Evolutionary conservation across 768 basidiomycete species (phyloP).

Genomic region (Epithele typhae): DNA sequence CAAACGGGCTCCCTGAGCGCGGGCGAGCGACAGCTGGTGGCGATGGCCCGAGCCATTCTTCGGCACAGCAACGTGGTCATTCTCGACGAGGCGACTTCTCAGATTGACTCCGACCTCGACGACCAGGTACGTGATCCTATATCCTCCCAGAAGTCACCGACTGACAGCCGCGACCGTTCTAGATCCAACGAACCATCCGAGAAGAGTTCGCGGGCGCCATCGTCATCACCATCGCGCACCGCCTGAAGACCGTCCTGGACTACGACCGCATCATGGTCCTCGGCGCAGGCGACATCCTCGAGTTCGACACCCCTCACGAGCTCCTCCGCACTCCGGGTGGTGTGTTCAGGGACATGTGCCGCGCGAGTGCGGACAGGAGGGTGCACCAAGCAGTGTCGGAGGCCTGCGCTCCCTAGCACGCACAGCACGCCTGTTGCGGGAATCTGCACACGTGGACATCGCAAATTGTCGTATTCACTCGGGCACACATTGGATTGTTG

Average conservation of each 20-base stretch:
- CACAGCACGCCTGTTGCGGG: too few species aligned
- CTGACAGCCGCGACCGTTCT: background rate
- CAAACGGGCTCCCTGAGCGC: constrained; percentile 62
- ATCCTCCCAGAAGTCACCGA: background rate
- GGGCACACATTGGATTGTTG: too few species aligned
- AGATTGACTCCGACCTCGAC: constrained; percentile 67
- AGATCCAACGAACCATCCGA: constrained; percentile 72
- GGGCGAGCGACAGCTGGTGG: constrained; percentile 74
- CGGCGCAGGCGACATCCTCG: constrained; percentile 65
- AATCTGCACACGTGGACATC: too few species aligned
- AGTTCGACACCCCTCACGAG: constrained; percentile 64
- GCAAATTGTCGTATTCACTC: too few species aligned
- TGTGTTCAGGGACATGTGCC: constrained; percentile 65
- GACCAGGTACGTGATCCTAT: constrained; percentile 43
- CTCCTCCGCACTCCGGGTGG: constrained; percentile 53
- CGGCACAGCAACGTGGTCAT: constrained; percentile 63
- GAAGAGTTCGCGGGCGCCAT: constrained; percentile 68
- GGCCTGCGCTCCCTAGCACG: too few species aligned
- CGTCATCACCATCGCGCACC: constrained; percentile 82
- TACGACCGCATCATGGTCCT: constrained; percentile 74
- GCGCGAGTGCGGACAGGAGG: constrained; percentile 39
- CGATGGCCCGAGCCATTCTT: constrained; percentile 65
- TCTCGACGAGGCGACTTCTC: constrained; percentile 77
- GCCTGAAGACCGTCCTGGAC: constrained; percentile 73
- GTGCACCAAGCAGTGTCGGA: constrained; percentile 10